Base-by-base conservation (phyloP, 257 asterid genomes). In the Lithospermum erythrorhizon region DNA sequence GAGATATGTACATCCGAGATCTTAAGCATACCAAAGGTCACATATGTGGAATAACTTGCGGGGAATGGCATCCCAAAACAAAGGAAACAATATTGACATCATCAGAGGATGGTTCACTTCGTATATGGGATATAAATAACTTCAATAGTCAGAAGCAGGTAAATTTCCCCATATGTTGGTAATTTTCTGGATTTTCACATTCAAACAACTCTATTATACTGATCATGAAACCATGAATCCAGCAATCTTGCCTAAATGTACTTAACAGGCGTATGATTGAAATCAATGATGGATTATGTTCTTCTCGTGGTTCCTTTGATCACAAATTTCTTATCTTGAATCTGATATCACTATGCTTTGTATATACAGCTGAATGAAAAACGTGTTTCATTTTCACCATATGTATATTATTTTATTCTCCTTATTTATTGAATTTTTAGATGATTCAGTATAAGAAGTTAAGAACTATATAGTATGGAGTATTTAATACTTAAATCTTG, bases 1-100 rank as follows among this genome's bases (percentile, higher is more conserved):
- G 98, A 62, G 97, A 88, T 72, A 91, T 91, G 98, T 91, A 91
- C 76, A 91, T 91, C 56, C 82, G 95, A 71, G 97, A 91, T 76
- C 95, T 91, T 61, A 88, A 91, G 87, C 82, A 86, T 63, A 91
- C 97, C 15, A 91, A 91, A 78, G 98, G 98, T 61, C 98, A 91
- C 80, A 88, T 91, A 70, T 65, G 95, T 71, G 97, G 98, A 65
- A 67, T 91, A 83, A 91, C 97, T n/a, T 78, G 94, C 57, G 98
- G 98, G 57, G 95, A 91, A 69, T 91, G 98, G 97, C 79, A 88
- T 65, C 98, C 98, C 16, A 84, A 78, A 80, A 69, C 83, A 10
- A 91, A 83, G 78, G 97, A 91, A 79, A 84, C 85, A 17, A 81
- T 91, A 70, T 79, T 91, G 72, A 91, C 97, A 55, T 91, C 98